Evolutionary conservation across 768 basidiomycete species (phyloP).

Genomic region (Lactifluus rugatus): DNA sequence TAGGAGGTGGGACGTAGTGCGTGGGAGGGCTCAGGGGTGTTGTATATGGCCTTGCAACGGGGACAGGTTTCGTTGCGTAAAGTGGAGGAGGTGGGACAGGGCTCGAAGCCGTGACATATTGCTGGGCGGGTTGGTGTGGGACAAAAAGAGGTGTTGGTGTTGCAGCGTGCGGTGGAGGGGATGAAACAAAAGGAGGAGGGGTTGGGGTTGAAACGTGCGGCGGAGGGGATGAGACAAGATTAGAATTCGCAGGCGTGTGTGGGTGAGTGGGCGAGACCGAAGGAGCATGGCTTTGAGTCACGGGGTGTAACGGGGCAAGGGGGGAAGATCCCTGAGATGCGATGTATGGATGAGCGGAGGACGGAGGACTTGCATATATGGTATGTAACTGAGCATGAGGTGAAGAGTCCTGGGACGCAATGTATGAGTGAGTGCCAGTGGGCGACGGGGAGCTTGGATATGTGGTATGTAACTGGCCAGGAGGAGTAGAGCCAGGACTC

Average conservation of each 20-base stretch:
- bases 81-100: background rate
- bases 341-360: background rate
- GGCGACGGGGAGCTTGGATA: background rate
- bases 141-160: background rate
- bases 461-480: background rate
- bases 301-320: no score
- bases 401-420: background rate
- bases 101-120: background rate
- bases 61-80: background rate
- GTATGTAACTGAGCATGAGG: background rate
- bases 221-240: background rate
- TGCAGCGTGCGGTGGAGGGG: background rate
- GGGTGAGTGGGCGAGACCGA: no score
- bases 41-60: background rate
- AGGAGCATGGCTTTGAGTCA: background rate
- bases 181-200: background rate
- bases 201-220: background rate
- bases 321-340: background rate
- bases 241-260: no score
- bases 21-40: background rate
- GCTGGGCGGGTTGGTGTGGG: background rate
- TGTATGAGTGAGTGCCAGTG: background rate
- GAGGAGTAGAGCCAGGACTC: background rate
- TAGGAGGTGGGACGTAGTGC: background rate
- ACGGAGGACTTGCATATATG: background rate